Conservation (phyloP, 2,329 filamentous ascomycete species). For the Myriosclerotinia duriaeana region DNA sequence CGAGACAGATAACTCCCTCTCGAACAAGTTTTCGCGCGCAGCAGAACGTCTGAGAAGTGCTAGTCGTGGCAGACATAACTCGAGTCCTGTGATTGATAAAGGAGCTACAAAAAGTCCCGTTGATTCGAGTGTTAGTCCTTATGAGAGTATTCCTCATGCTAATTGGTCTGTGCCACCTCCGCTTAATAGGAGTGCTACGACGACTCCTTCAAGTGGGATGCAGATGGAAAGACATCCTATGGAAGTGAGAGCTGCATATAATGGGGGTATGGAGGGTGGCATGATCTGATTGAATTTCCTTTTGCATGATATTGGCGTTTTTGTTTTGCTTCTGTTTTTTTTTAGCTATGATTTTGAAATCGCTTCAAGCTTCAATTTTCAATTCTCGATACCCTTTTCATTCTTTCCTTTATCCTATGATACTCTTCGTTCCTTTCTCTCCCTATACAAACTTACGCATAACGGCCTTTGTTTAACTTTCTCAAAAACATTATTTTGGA, state of each 20-base stretch:
- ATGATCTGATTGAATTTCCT: conserved; percentile 38
- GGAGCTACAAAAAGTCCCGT: conserved; percentile 33
- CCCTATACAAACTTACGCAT: conserved; percentile 19
- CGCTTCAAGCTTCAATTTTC: conserved; percentile 10
- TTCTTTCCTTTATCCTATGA: conserved; percentile 4
- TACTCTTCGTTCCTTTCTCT: conserved; percentile 21
- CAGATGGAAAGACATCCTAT: conserved; percentile 39
- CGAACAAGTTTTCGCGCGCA: conserved; percentile 55
- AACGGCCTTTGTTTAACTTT: conserved; percentile 17
- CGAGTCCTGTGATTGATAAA: conserved; percentile 29
- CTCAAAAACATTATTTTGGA: conserved; percentile 15
- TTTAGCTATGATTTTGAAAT: conserved; percentile 1
- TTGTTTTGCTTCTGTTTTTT: not conserved
- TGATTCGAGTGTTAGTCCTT: conserved; percentile 35
- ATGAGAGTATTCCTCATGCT: conserved; percentile 37
- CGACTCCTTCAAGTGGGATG: conserved; percentile 23
- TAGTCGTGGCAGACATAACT: conserved; percentile 53
- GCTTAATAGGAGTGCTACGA: conserved; percentile 24
- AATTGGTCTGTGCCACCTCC: conserved; percentile 28
- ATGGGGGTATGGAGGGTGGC: conserved; percentile 37
- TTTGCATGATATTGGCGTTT: conserved; percentile 25
- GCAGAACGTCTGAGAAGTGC: conserved; percentile 61
- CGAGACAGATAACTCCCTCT: conserved; percentile 52
- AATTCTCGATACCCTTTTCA: conserved; percentile 32
- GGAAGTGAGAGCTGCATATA: conserved; percentile 38